phyloP scores from a whole-genome alignment of 2,329 filamentous ascomycete species.

The Conoideocrella luteorostrata region DNA sequence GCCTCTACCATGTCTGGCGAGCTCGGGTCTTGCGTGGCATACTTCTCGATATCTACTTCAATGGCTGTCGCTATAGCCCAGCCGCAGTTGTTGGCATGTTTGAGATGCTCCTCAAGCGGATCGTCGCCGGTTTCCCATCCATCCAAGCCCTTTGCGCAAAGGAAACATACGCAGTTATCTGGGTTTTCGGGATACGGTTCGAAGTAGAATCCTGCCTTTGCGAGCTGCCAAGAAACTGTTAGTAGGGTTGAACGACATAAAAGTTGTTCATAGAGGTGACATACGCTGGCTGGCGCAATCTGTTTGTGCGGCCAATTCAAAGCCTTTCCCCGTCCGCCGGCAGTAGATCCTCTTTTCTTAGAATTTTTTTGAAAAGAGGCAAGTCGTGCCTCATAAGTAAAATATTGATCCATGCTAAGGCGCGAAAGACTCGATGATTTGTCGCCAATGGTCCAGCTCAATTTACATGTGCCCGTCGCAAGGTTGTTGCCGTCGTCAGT shows the following conservation, averaged over 20 bases:
- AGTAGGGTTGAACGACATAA: conserved; percentile 10
- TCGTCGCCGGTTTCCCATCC: conserved; percentile 89
- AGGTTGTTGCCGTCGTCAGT: background rate
- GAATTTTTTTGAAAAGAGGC: conserved; percentile 66
- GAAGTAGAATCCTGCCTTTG: conserved; percentile 87
- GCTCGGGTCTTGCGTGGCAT: conserved; percentile 66
- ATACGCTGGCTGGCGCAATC: conserved; percentile 26
- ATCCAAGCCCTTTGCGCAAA: conserved; percentile 76
- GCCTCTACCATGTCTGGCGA: conserved; percentile 66
- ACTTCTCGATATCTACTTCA: conserved; percentile 55
- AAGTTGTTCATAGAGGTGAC: conserved; percentile 8
- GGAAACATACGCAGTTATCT: conserved; percentile 87
- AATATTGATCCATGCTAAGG: conserved; percentile 32
- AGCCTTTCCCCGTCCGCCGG: conserved; percentile 47
- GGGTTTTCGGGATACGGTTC: conserved; percentile 65
- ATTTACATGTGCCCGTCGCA: background rate
- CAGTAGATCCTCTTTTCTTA: conserved; percentile 65
- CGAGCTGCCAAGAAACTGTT: conserved; percentile 54
- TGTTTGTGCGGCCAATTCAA: conserved; percentile 69
- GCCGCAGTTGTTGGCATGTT: conserved; percentile 73
- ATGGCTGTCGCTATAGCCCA: conserved; percentile 72
- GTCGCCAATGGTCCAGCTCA: background rate
- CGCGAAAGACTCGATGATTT: conserved; percentile 1
- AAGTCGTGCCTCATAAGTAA: conserved; percentile 68
- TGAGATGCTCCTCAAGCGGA: conserved; percentile 77